phyloP scores from a whole-genome alignment of 2,329 filamentous ascomycete species.

The Ceratocystis colombiana region DNA sequence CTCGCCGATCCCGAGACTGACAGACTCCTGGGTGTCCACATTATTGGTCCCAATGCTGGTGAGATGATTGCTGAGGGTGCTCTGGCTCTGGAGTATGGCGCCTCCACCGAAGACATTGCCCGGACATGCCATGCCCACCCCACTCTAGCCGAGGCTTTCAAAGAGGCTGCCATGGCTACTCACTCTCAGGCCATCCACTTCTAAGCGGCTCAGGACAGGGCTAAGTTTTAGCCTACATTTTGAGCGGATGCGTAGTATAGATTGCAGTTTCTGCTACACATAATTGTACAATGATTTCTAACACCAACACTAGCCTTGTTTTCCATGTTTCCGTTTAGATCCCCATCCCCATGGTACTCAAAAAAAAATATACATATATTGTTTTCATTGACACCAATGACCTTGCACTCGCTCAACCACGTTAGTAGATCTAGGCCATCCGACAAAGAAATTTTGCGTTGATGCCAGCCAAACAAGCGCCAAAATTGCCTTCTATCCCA shows the following conservation, averaged over 20 bases:
- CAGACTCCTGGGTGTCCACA: slow-evolving; percentile 88
- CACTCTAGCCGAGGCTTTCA: slow-evolving; percentile 93
- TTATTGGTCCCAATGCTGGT: slow-evolving; percentile 88
- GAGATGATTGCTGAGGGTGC: slow-evolving; percentile 99
- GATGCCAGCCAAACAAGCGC: no score
- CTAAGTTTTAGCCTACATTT: not conserved
- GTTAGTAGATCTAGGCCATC: no score
- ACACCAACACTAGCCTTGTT: not conserved
- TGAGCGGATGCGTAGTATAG: slow-evolving; percentile 18
- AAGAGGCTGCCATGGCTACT: slow-evolving; percentile 98
- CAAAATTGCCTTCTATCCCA: no score
- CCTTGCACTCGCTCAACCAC: no score
- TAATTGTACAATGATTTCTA: slow-evolving; percentile 26
- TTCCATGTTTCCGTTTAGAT: not conserved
- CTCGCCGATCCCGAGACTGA: slow-evolving; percentile 93
- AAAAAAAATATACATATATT: not conserved
- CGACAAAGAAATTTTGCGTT: no score
- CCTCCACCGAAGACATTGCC: slow-evolving; percentile 86
- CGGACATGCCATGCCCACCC: slow-evolving; percentile 95
- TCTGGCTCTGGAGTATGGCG: slow-evolving; percentile 90
- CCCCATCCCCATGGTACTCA: not conserved
- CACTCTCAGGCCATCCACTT: slow-evolving; percentile 94
- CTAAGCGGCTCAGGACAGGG: slow-evolving; percentile 40
- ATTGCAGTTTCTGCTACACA: slow-evolving; percentile 18
- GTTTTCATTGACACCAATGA: not conserved